Percentiles rank a stretch among this genome's conserved stretches.
Evolutionary conservation across 192 early-diverging fungal species (phyloP).

Genomic region (Coemansia sp.): DNA sequence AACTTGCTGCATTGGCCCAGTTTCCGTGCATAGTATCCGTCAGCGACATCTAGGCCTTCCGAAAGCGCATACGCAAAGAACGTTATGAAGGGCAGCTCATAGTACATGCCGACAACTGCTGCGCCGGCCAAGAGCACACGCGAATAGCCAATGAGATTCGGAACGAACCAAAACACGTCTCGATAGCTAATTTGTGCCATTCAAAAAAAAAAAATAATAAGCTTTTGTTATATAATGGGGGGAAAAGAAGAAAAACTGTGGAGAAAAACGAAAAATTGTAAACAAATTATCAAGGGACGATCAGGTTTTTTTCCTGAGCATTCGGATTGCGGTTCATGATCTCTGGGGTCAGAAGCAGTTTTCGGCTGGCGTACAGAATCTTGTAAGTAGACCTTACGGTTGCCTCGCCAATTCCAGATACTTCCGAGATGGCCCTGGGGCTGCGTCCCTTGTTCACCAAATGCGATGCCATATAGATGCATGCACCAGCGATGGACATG

Average conservation of each 20-base stretch:
- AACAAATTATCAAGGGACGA: background rate
- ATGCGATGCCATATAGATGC: conserved; percentile 77
- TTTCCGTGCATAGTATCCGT: conserved; percentile 92
- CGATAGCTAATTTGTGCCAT: conserved; percentile 24
- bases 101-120: conserved; percentile 76
- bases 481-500: conserved; percentile 82
- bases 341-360: conserved; percentile 44
- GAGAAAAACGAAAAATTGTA: background rate
- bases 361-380: conserved; percentile 56
- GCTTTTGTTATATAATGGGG: conserved; percentile 75
- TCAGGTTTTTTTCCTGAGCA: conserved; percentile 4
- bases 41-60: conserved; percentile 90
- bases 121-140: conserved; percentile 74
- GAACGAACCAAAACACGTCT: conserved; percentile 45
- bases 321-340: conserved; percentile 13
- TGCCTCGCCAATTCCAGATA: conserved; percentile 81
- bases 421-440: conserved; percentile 68
- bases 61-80: conserved; percentile 81
- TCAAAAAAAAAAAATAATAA: background rate
- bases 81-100: conserved; percentile 63
- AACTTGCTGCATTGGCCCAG: conserved; percentile 93
- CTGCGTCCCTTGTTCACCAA: conserved; percentile 59
- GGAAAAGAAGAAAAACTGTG: conserved; percentile 55
- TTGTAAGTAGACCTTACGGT: conserved; percentile 81
- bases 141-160: conserved; percentile 69